A percentile compares a stretch with the other conserved stretches of the same genome.
Conservation (phyloP, 176 grass and related monocot genomes). For the Carex kokanica region DNA sequence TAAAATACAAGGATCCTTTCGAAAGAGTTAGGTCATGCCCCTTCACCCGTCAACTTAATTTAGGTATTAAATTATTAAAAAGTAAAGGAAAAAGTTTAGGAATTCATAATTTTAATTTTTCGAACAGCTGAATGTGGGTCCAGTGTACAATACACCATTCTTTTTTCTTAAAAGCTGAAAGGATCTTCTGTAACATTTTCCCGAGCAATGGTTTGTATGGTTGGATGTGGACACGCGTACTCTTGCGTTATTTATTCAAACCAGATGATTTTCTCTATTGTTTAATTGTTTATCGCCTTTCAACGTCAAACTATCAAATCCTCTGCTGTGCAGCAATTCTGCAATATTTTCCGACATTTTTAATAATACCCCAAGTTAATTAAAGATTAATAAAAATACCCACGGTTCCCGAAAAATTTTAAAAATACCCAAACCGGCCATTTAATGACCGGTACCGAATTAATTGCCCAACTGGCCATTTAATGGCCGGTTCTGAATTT, state of each 20-base stretch:
- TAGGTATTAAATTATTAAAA: conserved; percentile 1
- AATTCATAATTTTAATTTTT: neutral
- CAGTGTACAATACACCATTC: neutral
- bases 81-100: neutral
- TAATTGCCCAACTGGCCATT: too few species aligned
- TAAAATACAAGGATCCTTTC: neutral
- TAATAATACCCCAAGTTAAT: too few species aligned
- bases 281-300: neutral
- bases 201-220: neutral
- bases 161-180: neutral
- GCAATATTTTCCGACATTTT: too few species aligned
- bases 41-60: neutral
- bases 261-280: neutral
- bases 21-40: neutral
- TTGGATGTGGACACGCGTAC: neutral
- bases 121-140: neutral
- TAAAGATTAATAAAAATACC: too few species aligned
- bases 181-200: neutral
- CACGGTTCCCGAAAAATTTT: too few species aligned
- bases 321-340: too few species aligned
- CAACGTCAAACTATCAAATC: neutral
- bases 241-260: neutral
- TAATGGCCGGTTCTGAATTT: too few species aligned
- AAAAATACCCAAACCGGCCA: too few species aligned
- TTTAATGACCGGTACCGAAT: too few species aligned